Evolutionary conservation across 2,329 filamentous ascomycete species (phyloP).

Genomic region (Scedosporium aurantiacum): DNA sequence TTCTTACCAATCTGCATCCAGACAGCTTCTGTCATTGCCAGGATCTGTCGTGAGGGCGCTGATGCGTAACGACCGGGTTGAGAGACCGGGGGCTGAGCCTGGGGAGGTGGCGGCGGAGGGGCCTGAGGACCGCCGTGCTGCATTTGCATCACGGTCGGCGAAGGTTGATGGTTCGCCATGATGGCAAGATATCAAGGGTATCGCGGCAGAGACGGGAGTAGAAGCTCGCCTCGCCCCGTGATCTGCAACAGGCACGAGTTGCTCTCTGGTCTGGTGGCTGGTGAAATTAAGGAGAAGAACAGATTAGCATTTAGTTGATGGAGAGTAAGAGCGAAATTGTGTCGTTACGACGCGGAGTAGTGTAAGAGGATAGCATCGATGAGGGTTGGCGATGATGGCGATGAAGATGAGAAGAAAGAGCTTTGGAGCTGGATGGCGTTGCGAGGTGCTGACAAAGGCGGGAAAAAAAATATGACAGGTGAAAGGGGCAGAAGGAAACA

Average conservation of each 20-base stretch:
- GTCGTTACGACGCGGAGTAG: not conserved
- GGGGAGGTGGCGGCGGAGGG: conserved; percentile 43
- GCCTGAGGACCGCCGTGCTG: conserved; percentile 56
- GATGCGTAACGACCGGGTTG: not conserved
- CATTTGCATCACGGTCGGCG: conserved; percentile 66
- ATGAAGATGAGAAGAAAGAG: not conserved
- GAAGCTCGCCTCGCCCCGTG: conserved; percentile 6
- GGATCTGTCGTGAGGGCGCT: conserved; percentile 59
- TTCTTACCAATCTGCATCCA: conserved; percentile 87
- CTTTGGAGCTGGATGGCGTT: not conserved
- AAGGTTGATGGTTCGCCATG: conserved; percentile 73
- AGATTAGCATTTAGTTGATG: not conserved
- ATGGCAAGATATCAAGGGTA: conserved; percentile 12
- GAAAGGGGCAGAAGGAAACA: not conserved
- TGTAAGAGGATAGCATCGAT: conserved; percentile 2
- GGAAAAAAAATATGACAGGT: conserved; percentile 8
- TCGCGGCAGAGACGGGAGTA: not conserved
- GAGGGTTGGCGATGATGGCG: conserved; percentile 4
- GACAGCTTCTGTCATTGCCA: conserved; percentile 70
- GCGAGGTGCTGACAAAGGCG: conserved; percentile 4
- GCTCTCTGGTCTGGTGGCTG: conserved; percentile 10
- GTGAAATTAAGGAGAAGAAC: conserved; percentile 3
- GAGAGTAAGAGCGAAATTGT: not conserved
- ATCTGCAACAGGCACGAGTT: conserved; percentile 11
- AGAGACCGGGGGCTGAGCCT: conserved; percentile 20